Percentiles rank a stretch among this genome's conserved stretches.
phyloP scores from a whole-genome alignment of 2,329 filamentous ascomycete species.

The Raffaelea arxii region DNA sequence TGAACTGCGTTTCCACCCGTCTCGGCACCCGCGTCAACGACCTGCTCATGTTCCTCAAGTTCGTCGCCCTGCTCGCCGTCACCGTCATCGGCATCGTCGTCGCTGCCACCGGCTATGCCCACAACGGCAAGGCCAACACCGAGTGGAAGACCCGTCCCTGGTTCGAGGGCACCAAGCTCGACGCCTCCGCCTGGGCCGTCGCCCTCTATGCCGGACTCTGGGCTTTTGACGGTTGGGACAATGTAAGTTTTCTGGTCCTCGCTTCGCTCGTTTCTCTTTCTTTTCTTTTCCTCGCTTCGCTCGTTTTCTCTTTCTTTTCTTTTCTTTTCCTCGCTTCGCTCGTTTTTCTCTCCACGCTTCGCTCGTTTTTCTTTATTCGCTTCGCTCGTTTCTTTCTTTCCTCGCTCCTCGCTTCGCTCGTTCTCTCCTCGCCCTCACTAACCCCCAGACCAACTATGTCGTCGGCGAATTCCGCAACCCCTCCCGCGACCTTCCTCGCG shows the following conservation, averaged over 20 bases:
- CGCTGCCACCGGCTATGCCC: constrained; percentile 73
- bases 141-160: constrained; percentile 84
- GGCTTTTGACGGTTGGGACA: constrained; percentile 99
- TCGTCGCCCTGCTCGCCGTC: constrained; percentile 77
- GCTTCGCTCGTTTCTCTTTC: neutral
- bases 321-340: neutral
- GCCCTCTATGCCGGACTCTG: constrained; percentile 92
- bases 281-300: neutral
- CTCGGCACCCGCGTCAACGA: constrained; percentile 82
- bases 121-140: constrained; percentile 61
- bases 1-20: constrained; percentile 88
- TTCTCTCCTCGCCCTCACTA: neutral
- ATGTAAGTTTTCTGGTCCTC: too few species aligned
- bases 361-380: too few species aligned
- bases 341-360: neutral
- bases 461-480: constrained; percentile 95
- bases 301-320: neutral
- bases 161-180: constrained; percentile 77
- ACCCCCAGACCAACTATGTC: constrained; percentile 79
- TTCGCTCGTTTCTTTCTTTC: neutral
- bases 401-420: neutral
- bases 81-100: constrained; percentile 85
- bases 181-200: constrained; percentile 81
- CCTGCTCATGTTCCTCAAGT: constrained; percentile 94
- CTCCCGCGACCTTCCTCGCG: constrained; percentile 76